phyloP scores from a whole-genome alignment of 1,139 yeast species.

The Saccharomyces uvarum region DNA sequence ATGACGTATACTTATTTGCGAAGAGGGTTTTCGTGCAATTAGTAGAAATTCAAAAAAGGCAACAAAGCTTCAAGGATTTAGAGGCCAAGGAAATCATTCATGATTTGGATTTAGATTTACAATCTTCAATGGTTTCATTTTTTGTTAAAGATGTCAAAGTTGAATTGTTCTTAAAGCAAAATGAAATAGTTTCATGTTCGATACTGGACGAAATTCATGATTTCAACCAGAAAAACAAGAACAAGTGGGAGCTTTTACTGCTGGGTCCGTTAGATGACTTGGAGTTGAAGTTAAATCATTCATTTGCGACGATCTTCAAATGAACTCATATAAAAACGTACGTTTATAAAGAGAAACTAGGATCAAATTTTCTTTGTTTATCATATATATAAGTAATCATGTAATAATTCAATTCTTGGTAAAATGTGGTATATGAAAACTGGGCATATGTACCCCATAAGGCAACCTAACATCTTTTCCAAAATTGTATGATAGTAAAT shows the following conservation, averaged over 20 bases:
- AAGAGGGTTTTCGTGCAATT: constrained; percentile 20
- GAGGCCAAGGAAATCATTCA: constrained; percentile 12
- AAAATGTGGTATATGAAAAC: constrained; percentile 29
- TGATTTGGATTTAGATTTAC: constrained; percentile 18
- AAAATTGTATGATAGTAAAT: constrained; percentile 53
- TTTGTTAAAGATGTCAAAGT: constrained; percentile 8
- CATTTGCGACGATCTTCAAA: background rate
- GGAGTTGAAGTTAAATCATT: constrained; percentile 8
- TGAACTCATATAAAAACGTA: background rate
- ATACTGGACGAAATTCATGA: constrained; percentile 8
- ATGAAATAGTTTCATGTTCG: constrained; percentile 15
- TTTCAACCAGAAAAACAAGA: constrained; percentile 1
- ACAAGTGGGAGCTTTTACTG: constrained; percentile 9
- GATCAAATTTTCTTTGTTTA: background rate
- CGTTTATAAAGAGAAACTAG: background rate
- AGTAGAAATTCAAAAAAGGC: constrained; percentile 10
- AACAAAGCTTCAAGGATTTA: constrained; percentile 14
- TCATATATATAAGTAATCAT: constrained; percentile 12
- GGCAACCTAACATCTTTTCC: constrained; percentile 50
- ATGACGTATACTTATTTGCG: constrained; percentile 24
- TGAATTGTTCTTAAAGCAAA: constrained; percentile 13
- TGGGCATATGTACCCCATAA: constrained; percentile 42
- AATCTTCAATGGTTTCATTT: constrained; percentile 19
- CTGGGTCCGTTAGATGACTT: constrained; percentile 17
- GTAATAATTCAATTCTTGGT: constrained; percentile 16